Evolutionary conservation across 768 basidiomycete species (phyloP).

Genomic region (Hericium alpestre): DNA sequence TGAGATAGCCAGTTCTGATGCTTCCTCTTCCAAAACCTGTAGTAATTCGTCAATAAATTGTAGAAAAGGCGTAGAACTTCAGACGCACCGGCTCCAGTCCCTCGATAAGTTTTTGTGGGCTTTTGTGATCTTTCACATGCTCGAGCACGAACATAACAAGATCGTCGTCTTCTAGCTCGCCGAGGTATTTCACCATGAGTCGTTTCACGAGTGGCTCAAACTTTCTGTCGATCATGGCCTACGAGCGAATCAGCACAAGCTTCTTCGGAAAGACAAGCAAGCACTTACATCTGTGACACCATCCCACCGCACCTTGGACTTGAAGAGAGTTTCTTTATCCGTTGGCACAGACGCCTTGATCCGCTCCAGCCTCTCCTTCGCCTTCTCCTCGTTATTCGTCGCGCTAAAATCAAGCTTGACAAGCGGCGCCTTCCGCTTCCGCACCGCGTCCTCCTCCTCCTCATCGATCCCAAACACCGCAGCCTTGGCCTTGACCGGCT

Average conservation of each 20-base stretch:
- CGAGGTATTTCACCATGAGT: conserved; percentile 78
- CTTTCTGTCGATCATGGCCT: conserved; percentile 79
- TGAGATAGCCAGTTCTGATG: conserved; percentile 59
- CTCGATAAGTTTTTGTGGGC: conserved; percentile 76
- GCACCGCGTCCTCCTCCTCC: conserved; percentile 69
- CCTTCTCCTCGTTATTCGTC: conserved; percentile 69
- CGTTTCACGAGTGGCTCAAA: conserved; percentile 76
- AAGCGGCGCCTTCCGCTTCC: conserved; percentile 77
- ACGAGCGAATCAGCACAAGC: conserved; percentile 10
- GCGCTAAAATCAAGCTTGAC: conserved; percentile 86
- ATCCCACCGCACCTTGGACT: conserved; percentile 84
- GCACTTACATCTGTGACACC: conserved; percentile 72
- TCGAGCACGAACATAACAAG: conserved; percentile 90
- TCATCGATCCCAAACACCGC: conserved; percentile 77
- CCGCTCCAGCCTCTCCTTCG: conserved; percentile 69
- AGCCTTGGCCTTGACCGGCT: conserved; percentile 34
- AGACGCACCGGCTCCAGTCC: conserved; percentile 79
- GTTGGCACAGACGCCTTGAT: conserved; percentile 64
- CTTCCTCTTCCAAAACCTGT: conserved; percentile 91
- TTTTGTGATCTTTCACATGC: conserved; percentile 84
- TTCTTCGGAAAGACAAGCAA: background rate
- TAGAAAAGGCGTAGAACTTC: background rate
- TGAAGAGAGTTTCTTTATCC: conserved; percentile 72
- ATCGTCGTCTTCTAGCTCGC: conserved; percentile 89
- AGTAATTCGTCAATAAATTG: background rate